Conservation (phyloP, 768 basidiomycete genomes). For the Jaapia argillacea region DNA sequence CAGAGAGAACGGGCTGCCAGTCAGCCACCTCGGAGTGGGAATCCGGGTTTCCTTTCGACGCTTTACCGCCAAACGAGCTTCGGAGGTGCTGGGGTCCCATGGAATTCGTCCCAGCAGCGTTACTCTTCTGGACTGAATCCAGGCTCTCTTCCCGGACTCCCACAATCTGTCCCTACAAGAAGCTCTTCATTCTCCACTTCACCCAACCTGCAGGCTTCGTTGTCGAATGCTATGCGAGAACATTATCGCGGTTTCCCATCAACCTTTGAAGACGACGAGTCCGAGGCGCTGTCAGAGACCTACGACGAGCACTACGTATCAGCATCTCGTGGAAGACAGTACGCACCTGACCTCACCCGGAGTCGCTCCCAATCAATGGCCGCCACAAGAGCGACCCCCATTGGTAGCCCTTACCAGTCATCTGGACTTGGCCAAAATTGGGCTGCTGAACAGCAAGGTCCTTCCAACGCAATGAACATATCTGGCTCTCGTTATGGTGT, state of each 20-base stretch:
- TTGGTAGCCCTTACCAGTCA: constrained; percentile 38
- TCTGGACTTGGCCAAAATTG: constrained; percentile 35
- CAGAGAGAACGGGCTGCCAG: constrained; percentile 58
- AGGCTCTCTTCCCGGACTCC: constrained; percentile 23
- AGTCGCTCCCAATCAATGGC: constrained; percentile 75
- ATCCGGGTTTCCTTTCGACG: constrained; percentile 36
- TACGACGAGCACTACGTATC: constrained; percentile 48
- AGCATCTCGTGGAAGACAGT: constrained; percentile 42
- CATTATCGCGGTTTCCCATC: constrained; percentile 46
- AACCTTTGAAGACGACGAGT: constrained; percentile 78
- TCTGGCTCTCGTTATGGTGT: constrained; percentile 40
- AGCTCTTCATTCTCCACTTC: constrained; percentile 58
- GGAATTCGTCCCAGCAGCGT: constrained; percentile 35
- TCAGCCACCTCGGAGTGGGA: constrained; percentile 52
- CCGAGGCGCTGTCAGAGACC: constrained; percentile 49
- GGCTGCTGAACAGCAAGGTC: constrained; percentile 41
- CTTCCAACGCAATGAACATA: constrained; percentile 48
- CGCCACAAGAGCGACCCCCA: constrained; percentile 41
- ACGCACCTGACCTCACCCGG: constrained; percentile 52
- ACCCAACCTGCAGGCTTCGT: constrained; percentile 35
- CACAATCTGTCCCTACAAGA: constrained; percentile 52
- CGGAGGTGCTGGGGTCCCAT: constrained; percentile 28
- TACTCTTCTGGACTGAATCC: constrained; percentile 33
- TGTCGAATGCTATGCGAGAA: constrained; percentile 60
- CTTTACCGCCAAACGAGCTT: constrained; percentile 41